phyloP scores from a whole-genome alignment of 2,329 filamentous ascomycete species.

The Fusarium chuoi region DNA sequence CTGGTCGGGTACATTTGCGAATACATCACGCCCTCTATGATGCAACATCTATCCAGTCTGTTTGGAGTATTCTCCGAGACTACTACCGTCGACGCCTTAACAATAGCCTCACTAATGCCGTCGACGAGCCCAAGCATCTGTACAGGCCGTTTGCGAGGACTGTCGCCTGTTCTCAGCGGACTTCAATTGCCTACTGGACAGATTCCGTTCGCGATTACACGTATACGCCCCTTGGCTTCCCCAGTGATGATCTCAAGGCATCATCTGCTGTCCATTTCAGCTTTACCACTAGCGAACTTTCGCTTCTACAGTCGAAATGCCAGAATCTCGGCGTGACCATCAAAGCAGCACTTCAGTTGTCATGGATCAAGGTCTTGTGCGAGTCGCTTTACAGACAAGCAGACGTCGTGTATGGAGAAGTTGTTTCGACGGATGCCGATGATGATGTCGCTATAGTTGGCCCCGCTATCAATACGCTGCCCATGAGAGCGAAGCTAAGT shows the following conservation, averaged over 20 bases:
- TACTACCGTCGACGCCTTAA: neutral
- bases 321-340: neutral
- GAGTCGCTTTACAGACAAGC: constrained; percentile 5
- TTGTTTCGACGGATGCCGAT: neutral
- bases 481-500: neutral
- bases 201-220: neutral
- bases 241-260: neutral
- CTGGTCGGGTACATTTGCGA: neutral
- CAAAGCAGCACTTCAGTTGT: constrained; percentile 11
- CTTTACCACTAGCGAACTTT: neutral
- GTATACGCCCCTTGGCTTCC: neutral
- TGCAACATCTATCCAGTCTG: neutral
- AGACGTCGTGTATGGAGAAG: constrained; percentile 14
- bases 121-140: neutral
- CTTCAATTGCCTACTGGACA: neutral
- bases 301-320: constrained; percentile 2
- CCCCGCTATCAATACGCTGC: constrained; percentile 17
- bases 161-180: neutral
- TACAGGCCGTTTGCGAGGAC: constrained; percentile 15
- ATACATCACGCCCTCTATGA: constrained; percentile 27
- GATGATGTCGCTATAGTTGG: neutral
- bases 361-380: constrained; percentile 14
- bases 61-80: neutral
- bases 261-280: constrained; percentile 14
- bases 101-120: accelerated